Base-by-base conservation (phyloP, 2,329 filamentous ascomycete genomes). In the Botryotinia convoluta region DNA sequence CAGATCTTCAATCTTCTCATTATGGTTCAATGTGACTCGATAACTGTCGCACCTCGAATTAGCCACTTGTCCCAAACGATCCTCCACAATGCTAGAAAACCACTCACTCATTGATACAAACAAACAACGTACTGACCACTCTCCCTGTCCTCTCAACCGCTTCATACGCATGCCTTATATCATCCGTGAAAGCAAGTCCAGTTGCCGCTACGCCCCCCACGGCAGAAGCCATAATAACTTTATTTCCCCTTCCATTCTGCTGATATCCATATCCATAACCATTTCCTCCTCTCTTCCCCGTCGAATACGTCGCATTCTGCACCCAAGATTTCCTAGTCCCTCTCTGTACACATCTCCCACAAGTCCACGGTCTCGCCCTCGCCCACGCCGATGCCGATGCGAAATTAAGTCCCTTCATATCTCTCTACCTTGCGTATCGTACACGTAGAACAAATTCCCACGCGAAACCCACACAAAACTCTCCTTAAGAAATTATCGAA, bases 101-200 rank as follows among this genome's bases (percentile, higher is more conserved):
- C n/a, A 84, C 87, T 79, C 85, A 97, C 94, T 97, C 95, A 80
- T 95, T 95, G 77, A 98, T 96, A 83, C 92, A 95, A 73, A 97
- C 85, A 22, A 89, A 89, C 78, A 98, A 83, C 42, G 93, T 89
- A 39, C 88, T 86, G 18, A 91, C 90, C 35, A 98, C 95, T 75
- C 95, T 88, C 14, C 92, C 92, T 48, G 92, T 92, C 77, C 95
- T 88, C 83, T 94, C 91, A 3, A 88, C 88, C 18, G 93, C 92
- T 70, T 91, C 89, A 80, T 93, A 95, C 48, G 88, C 87, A 84
- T 93, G 90, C 82, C 91, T 92, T 76, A 94, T 90, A 77, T 97
- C 90, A 81, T 91, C 89, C 42, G 85, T 85, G 75, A 90, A 90
- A 35, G 87, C 86, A 42, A 89, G 78, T 35, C 77, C 76, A 18